A percentile compares a stretch with the other conserved stretches of the same genome.
Conservation (phyloP, 352 stramenopile species). For the Phytophthora fragariae region DNA sequence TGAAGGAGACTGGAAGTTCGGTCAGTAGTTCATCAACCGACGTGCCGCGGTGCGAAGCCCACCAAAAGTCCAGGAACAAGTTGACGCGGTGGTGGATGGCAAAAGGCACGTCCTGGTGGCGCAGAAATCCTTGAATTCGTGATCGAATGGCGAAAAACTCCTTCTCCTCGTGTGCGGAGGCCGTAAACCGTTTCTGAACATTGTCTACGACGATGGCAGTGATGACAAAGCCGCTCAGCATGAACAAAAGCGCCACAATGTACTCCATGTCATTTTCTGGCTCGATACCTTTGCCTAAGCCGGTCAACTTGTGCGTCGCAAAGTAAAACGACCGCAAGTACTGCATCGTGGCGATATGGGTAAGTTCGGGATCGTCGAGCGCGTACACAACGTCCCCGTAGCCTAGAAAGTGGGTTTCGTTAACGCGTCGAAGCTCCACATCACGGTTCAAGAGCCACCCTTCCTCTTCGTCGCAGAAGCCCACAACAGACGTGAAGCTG, state of each 20-base stretch:
- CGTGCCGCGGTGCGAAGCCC: slow-evolving; percentile 56
- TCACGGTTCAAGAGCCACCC: slow-evolving; percentile 40
- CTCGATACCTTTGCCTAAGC: slow-evolving; percentile 48
- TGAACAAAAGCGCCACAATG: slow-evolving; percentile 46
- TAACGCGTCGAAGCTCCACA: slow-evolving; percentile 30
- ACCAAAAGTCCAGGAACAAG: slow-evolving; percentile 72
- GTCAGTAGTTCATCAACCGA: slow-evolving; percentile 46
- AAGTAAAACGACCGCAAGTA: slow-evolving; percentile 59
- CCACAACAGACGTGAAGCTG: slow-evolving; percentile 38
- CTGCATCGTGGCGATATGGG: slow-evolving; percentile 34
- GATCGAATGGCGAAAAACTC: slow-evolving; percentile 59
- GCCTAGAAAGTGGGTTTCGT: slow-evolving; percentile 19
- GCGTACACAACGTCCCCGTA: slow-evolving; percentile 12
- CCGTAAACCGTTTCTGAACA: slow-evolving; percentile 64
- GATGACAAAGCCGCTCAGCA: slow-evolving; percentile 60
- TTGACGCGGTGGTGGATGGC: slow-evolving; percentile 60
- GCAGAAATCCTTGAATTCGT: slow-evolving; percentile 63
- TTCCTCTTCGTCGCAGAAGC: slow-evolving; percentile 35
- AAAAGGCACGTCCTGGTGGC: slow-evolving; percentile 52
- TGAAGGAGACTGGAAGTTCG: slow-evolving; percentile 50
- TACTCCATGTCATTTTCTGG: slow-evolving; percentile 47
- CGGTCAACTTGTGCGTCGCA: slow-evolving; percentile 48
- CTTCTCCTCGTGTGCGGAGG: slow-evolving; percentile 61
- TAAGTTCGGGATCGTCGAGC: slow-evolving; percentile 12
- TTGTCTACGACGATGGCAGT: slow-evolving; percentile 62